Conservation (phyloP, 441 rosid genomes). For the Capsella rubella region DNA sequence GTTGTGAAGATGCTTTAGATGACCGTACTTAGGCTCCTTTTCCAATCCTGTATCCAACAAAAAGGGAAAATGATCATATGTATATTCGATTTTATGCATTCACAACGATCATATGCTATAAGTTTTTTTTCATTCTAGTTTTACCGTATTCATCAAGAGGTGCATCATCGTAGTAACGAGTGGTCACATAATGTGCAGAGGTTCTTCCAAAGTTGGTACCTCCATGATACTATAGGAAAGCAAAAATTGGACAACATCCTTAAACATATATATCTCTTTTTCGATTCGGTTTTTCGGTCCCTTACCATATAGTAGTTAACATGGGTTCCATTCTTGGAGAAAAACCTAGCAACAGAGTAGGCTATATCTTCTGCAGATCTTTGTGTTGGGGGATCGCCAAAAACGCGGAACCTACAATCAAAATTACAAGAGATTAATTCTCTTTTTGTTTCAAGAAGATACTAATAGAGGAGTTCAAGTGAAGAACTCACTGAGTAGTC, state of each 20-base stretch:
- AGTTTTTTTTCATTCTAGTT: background rate
- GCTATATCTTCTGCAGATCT: constrained; percentile 87
- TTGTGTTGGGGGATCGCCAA: constrained; percentile 90
- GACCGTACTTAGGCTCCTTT: constrained; percentile 57
- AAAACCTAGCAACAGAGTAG: constrained; percentile 77
- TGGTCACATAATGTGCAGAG: constrained; percentile 66
- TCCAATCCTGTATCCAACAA: constrained; percentile 51
- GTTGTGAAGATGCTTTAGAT: constrained; percentile 50
- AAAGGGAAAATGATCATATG: background rate
- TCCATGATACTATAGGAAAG: constrained; percentile 70
- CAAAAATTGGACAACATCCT: constrained; percentile 4
- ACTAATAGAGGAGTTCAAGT: constrained; percentile 12
- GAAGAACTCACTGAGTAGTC: constrained; percentile 78
- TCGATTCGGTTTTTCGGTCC: background rate
- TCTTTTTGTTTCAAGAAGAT: background rate
- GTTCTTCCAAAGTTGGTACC: constrained; percentile 91
- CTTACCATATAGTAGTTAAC: constrained; percentile 89
- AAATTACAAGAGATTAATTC: constrained; percentile 4
- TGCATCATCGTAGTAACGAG: constrained; percentile 90
- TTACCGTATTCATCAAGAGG: constrained; percentile 84
- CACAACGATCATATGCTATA: constrained; percentile 3
- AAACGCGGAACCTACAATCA: constrained; percentile 71
- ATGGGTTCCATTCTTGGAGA: constrained; percentile 78
- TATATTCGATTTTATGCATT: background rate
- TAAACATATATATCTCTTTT: constrained; percentile 2